These are phyloP conservation scores for Suillus tomentosus DNA, from an alignment of 768 basidiomycete genomes.

Conservation along the genomic window DNA sequence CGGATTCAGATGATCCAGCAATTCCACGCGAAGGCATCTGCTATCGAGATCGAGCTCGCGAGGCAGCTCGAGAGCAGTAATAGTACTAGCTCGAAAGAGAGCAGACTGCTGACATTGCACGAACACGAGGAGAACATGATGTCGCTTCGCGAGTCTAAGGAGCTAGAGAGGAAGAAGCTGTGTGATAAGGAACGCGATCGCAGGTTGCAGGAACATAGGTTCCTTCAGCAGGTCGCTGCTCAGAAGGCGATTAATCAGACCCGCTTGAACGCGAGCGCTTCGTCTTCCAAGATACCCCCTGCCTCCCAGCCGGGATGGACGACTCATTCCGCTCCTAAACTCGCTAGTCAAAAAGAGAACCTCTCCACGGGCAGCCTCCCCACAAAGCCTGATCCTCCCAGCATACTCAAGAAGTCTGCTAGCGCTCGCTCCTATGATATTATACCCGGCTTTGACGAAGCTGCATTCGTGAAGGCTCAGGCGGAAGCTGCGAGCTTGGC, in stretches of 20 bases:
- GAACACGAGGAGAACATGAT: conserved; percentile 36
- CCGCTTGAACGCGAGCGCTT: conserved; percentile 17
- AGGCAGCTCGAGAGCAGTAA: conserved; percentile 26
- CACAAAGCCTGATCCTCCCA: conserved; percentile 26
- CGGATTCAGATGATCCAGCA: conserved; percentile 38
- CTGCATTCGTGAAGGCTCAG: conserved; percentile 1
- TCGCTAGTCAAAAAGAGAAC: conserved; percentile 31
- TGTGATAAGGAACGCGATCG: conserved; percentile 32
- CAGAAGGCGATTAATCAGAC: conserved; percentile 16
- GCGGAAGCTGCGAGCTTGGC: conserved; percentile 2
- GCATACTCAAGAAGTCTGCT: conserved; percentile 24
- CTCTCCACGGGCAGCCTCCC: conserved; percentile 17
- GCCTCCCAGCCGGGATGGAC: conserved; percentile 1
- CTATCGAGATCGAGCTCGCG: conserved; percentile 33
- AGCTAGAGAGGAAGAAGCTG: conserved; percentile 32
- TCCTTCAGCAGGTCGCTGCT: conserved; percentile 19
- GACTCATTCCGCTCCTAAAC: conserved; percentile 21
- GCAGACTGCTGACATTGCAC: conserved; percentile 30
- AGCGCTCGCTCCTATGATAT: conserved; percentile 31
- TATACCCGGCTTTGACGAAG: conserved; percentile 28
- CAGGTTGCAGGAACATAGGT: conserved; percentile 21
- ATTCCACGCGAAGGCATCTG: conserved; percentile 32
- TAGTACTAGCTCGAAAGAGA: conserved; percentile 32
- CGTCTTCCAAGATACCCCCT: conserved; percentile 19
- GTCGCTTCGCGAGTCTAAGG: conserved; percentile 35